Conservation (phyloP, 805 yeast genomes). For the Isabelozyma rhagii region DNA sequence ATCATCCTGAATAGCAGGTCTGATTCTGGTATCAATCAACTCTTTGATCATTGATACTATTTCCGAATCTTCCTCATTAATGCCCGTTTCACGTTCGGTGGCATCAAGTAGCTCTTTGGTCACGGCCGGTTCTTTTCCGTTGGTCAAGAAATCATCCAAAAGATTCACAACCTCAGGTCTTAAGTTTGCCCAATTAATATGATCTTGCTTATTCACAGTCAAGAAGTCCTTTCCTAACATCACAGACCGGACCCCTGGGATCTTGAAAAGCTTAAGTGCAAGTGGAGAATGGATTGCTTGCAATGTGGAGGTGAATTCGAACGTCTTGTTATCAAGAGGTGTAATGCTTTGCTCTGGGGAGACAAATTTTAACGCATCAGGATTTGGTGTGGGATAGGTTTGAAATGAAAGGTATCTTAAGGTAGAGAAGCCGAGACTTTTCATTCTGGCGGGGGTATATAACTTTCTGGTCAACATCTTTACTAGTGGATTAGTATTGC, state of each 20-base stretch:
- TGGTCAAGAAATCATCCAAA: constrained; percentile 47
- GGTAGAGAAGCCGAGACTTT: background rate
- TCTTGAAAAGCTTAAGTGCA: constrained; percentile 56
- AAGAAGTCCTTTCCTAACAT: constrained; percentile 75
- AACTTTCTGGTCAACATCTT: background rate
- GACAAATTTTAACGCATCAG: constrained; percentile 68
- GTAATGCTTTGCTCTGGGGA: constrained; percentile 44
- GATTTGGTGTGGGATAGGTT: constrained; percentile 67
- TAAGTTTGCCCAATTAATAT: constrained; percentile 55
- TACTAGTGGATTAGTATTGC: background rate
- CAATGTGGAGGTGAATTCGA: constrained; percentile 51
- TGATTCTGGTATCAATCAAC: constrained; percentile 85
- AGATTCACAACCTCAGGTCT: constrained; percentile 63
- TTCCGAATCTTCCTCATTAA: constrained; percentile 57
- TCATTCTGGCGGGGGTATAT: background rate
- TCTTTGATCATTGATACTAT: constrained; percentile 88
- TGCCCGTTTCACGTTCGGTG: constrained; percentile 38
- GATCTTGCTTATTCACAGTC: constrained; percentile 66
- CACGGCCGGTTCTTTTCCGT: constrained; percentile 34
- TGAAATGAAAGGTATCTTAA: constrained; percentile 33
- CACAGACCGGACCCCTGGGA: constrained; percentile 64
- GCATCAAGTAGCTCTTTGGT: constrained; percentile 40
- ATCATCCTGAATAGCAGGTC: constrained; percentile 98
- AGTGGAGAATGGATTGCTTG: constrained; percentile 62
- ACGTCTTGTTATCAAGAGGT: constrained; percentile 45